These are phyloP conservation scores for Luvunga scandens DNA, from an alignment of 345 rosid genomes.

Conservation along the genomic window DNA sequence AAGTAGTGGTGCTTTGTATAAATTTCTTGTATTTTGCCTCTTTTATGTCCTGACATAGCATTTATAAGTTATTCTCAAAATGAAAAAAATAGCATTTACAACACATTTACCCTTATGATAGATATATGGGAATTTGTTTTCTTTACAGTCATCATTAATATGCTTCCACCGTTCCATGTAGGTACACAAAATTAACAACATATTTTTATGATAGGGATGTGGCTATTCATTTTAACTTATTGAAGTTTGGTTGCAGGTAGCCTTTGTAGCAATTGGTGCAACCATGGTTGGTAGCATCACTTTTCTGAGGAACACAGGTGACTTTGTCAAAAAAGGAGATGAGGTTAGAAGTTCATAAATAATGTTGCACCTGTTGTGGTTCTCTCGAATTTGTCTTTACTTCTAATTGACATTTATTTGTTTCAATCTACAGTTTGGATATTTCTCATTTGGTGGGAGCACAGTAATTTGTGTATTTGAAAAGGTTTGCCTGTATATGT, in stretches of 20 bases:
- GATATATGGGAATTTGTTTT: not conserved
- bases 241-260: slow-evolving; percentile 50
- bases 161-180: not conserved
- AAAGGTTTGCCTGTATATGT: slow-evolving; percentile 49
- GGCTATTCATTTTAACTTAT: not conserved
- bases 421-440: slow-evolving; percentile 62
- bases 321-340: slow-evolving; percentile 72
- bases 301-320: slow-evolving; percentile 60
- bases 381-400: not conserved
- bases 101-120: too few species aligned
- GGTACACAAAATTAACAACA: not conserved
- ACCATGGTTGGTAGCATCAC: slow-evolving; percentile 95
- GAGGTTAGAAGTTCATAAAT: slow-evolving; percentile 46
- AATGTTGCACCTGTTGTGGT: not conserved
- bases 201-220: not conserved
- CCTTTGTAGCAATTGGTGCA: slow-evolving; percentile 92
- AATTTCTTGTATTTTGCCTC: not conserved
- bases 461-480: slow-evolving; percentile 83
- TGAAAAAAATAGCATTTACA: too few species aligned
- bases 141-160: too few species aligned
- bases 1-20: not conserved
- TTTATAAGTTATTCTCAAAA: not conserved
- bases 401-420: slow-evolving; percentile 7
- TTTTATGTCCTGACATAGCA: not conserved
- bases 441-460: slow-evolving; percentile 95